Percentiles rank a stretch among this genome's conserved stretches.
Evolutionary conservation across 2,329 filamentous ascomycete species (phyloP).

Genomic region (Tolypocladium pustulatum): DNA sequence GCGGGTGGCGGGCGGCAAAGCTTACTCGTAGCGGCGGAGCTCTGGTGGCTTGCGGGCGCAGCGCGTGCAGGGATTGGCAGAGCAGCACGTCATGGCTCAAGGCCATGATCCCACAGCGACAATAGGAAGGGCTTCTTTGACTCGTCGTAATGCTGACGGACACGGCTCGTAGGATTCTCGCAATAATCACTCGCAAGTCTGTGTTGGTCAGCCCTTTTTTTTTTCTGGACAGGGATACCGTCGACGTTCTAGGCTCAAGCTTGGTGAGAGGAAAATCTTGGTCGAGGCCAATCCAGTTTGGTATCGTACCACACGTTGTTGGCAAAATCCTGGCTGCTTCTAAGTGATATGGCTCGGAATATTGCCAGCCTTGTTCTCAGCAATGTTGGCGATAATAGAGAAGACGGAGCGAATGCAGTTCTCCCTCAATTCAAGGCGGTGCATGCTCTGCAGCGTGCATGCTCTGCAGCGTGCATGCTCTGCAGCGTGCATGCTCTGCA

Average conservation of each 20-base stretch:
- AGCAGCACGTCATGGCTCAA: background rate
- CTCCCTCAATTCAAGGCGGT: too few species aligned
- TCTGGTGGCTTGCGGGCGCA: background rate
- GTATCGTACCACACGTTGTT: too few species aligned
- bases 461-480: too few species aligned
- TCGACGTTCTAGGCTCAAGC: background rate
- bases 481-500: too few species aligned
- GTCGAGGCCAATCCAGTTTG: too few species aligned
- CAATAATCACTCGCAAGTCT: too few species aligned
- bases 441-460: too few species aligned
- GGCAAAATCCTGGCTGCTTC: background rate
- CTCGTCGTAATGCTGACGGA: background rate
- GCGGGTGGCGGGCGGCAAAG: background rate
- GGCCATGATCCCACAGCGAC: background rate
- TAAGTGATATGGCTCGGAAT: background rate
- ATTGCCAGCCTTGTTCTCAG: too few species aligned
- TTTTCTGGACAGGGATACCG: background rate
- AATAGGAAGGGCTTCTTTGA: background rate
- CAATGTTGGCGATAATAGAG: too few species aligned
- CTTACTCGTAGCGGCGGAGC: background rate
- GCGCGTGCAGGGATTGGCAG: background rate
- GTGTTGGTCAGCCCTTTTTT: too few species aligned
- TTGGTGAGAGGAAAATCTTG: too few species aligned
- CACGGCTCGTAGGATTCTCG: background rate
- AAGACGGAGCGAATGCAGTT: too few species aligned